phyloP scores from a whole-genome alignment of 371 early-diverging fungal species.

The Saksenaea oblongispora region DNA sequence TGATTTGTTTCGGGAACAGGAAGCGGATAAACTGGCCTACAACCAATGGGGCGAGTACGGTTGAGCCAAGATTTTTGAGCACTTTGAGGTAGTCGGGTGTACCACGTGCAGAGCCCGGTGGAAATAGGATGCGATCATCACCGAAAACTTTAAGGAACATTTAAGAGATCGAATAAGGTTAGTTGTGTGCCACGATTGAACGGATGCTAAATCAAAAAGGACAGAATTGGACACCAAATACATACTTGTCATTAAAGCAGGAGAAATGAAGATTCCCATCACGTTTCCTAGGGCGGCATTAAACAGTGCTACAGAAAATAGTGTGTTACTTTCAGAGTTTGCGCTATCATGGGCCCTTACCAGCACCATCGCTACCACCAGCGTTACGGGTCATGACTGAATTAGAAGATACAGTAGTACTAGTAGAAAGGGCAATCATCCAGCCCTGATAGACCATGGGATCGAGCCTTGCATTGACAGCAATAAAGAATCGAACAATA shows the following conservation, averaged over 20 bases:
- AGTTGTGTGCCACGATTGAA: neutral
- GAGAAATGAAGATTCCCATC: slow-evolving; percentile 69
- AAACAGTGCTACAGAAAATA: slow-evolving; percentile 46
- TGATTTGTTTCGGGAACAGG: slow-evolving; percentile 52
- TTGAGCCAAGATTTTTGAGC: slow-evolving; percentile 57
- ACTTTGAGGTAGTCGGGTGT: slow-evolving; percentile 55
- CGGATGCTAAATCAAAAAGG: neutral
- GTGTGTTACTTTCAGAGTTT: neutral
- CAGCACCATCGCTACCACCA: slow-evolving; percentile 65
- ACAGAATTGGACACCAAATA: neutral
- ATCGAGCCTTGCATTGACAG: slow-evolving; percentile 49
- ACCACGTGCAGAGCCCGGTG: slow-evolving; percentile 45
- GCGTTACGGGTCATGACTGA: slow-evolving; percentile 77
- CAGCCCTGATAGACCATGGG: slow-evolving; percentile 62
- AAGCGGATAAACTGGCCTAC: slow-evolving; percentile 67
- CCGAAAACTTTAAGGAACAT: slow-evolving; percentile 36
- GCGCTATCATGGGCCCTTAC: slow-evolving; percentile 12
- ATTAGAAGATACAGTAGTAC: slow-evolving; percentile 81
- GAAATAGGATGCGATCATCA: slow-evolving; percentile 34
- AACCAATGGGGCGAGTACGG: slow-evolving; percentile 66
- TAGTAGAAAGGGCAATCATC: slow-evolving; percentile 68
- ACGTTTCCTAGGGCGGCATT: slow-evolving; percentile 76
- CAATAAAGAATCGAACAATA: slow-evolving; percentile 52
- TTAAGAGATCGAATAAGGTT: neutral
- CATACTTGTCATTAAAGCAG: slow-evolving; percentile 58